Evolutionary conservation across 805 yeast species (phyloP), one percentile per base, ranked within the genome.

Genomic region (Metschnikowia peoriensis): DNA sequence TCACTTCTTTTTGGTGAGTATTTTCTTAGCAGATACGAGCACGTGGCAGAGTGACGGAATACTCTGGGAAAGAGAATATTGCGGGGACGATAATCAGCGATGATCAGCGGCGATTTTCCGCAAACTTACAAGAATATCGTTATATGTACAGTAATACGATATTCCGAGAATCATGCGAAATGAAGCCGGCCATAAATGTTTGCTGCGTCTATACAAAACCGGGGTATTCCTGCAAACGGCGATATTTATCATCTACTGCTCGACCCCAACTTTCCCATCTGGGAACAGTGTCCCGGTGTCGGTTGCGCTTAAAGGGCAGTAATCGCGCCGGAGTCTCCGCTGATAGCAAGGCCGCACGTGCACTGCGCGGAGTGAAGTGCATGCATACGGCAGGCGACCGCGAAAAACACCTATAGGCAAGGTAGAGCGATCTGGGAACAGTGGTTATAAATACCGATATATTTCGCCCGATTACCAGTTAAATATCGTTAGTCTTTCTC

Each of bases 331-430:
- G 28, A n/a, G 41, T 16, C 40, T 5, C 28, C 27, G 46, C 46
- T 17, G 48, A 44, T 49, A 44, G 45, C 48, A 47, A 28, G 44
- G 37, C 28, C 37, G 44, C 38, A 17, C 37, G 39, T 32, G 8
- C 16, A 4, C 14, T 29, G 32, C 35, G 40, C 34, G n/a, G 27
- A 32, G 12, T 45, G 35, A 28, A 17, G 41, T 34, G 48, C 42
- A n/a, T 27, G 28, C 41, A 41, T 42, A 41, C 29, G 61, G 63
- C 60, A 60, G 49, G 45, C 41, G 50, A 38, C 53, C 59, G 63
- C 49, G 49, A 50, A 15, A 16, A 12, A 39, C 61, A 54, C 61
- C 58, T 58, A 60, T 58, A 48, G 63, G 63, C 63, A 60, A 56
- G 58, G 44, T 52, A 50, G 44, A 58, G 63, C 63, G 63, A 58